Evolutionary conservation across 2,329 filamentous ascomycete genomes (phyloP).

Genomic region (Botrytis aclada): DNA sequence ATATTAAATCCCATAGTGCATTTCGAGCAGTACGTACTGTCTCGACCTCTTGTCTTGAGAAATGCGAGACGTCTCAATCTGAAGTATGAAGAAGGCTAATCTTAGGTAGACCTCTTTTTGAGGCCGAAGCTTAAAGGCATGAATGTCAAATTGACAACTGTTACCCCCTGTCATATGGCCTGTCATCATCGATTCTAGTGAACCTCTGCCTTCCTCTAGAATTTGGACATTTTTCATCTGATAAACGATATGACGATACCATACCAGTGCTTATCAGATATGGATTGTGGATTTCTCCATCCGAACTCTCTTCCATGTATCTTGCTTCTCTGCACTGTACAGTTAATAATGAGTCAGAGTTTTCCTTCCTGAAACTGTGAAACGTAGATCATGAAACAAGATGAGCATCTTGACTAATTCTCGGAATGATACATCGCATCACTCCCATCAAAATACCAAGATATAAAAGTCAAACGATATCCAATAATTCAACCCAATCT

Average conservation of each 20-base stretch:
- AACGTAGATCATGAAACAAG: constrained; percentile 31
- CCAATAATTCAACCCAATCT: constrained; percentile 8
- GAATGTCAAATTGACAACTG: not conserved
- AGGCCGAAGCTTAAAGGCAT: constrained; percentile 13
- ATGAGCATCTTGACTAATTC: constrained; percentile 27
- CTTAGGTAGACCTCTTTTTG: not conserved
- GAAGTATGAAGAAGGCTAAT: constrained; percentile 3
- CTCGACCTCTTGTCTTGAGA: not conserved
- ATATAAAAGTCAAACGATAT: not conserved
- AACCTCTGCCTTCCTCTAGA: not conserved
- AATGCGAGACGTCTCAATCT: constrained; percentile 1
- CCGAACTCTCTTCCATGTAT: not conserved
- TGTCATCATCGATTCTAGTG: not conserved
- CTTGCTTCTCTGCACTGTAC: not conserved
- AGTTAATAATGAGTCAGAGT: constrained; percentile 33
- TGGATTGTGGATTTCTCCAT: not conserved
- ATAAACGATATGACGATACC: not conserved
- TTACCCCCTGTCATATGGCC: not conserved
- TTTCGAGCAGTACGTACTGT: not conserved
- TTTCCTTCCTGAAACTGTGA: constrained; percentile 29
- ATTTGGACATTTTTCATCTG: not conserved
- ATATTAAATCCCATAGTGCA: not conserved
- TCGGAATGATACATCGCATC: constrained; percentile 18
- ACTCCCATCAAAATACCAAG: not conserved
- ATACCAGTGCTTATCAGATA: not conserved